Evolutionary conservation across 2,329 filamentous ascomycete species (phyloP), one percentile per base, ranked within the genome.

Genomic region (Colletotrichum camelliae): DNA sequence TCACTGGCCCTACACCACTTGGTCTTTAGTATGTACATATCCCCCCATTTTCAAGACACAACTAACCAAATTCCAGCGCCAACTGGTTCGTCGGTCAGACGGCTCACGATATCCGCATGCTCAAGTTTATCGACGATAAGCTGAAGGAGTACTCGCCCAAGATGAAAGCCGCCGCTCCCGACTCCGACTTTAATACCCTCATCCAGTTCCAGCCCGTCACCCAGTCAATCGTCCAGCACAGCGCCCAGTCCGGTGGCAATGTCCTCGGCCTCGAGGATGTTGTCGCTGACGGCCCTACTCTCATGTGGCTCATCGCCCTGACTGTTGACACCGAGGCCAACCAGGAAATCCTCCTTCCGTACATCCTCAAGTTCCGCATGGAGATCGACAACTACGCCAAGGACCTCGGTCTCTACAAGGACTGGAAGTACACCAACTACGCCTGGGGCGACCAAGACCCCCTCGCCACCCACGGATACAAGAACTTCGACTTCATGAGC

Each of bases 361-460:
- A 82, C 37, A 79, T 80, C 16, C 67, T 80, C 18, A 78, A 81
- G 43, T 80, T 82, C 13, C 52, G 80, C 6, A 70, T 78, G 7
- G 72, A 81, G 0, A 77, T 83, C 31, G 78, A 82, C 61, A 70
- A 74, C 4, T 81, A 81, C 15, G 79, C 83, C 13, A 76, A 75
- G n/a, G 65, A 81, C 64, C 74, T 83, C 29, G 81, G 81, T 24
- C 76, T 79, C 4, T 80, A 83, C 74, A 79, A 81, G 65, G 78
- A 85, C 43, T 86, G 82, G 79, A 80, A 84, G 37, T 88, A 86
- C 75, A 80, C 88, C 55, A 88, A 89, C 79, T 88, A 89, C 67
- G 86, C 86, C 2, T 80, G 82, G 35, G 76, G 78, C 4, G 80
- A 81, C 58, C 85, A 89, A 80, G 78, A 85, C 27, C 84, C 86